These are phyloP conservation scores for Starmerella stigmatis DNA, from an alignment of 805 yeast species.

Conservation along the genomic window DNA sequence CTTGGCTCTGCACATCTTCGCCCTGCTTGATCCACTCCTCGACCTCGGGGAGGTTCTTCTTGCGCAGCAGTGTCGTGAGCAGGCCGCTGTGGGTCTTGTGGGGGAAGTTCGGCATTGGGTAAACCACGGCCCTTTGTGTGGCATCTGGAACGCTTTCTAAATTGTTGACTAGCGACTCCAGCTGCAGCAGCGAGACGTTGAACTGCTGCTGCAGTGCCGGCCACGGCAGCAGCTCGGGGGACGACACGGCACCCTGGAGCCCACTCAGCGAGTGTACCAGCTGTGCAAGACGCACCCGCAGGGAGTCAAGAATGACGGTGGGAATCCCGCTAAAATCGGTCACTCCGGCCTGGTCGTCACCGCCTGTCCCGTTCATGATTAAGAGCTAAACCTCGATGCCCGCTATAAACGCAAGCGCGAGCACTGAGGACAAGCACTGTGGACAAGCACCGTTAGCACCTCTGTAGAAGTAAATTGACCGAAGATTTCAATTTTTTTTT, in stretches of 20 bases:
- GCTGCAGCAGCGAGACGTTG: constrained; percentile 70
- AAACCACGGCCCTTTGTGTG: constrained; percentile 60
- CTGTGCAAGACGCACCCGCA: constrained; percentile 25
- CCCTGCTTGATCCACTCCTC: constrained; percentile 64
- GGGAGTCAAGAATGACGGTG: constrained; percentile 20
- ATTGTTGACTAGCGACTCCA: constrained; percentile 63
- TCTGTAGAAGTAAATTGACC: no score
- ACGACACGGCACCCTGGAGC: constrained; percentile 44
- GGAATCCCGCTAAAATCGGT: constrained; percentile 21
- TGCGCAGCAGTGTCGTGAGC: constrained; percentile 72
- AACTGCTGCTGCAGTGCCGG: constrained; percentile 74
- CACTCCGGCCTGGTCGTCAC: background rate
- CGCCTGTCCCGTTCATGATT: constrained; percentile 8
- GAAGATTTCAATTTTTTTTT: no score
- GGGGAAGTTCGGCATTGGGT: constrained; percentile 77
- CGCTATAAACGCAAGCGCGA: no score
- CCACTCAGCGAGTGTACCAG: constrained; percentile 50
- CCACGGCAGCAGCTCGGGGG: constrained; percentile 41
- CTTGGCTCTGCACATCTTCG: constrained; percentile 21
- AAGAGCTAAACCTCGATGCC: no score
- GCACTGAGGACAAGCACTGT: no score
- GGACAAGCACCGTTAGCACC: no score
- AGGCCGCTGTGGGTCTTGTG: constrained; percentile 73
- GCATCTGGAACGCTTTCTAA: constrained; percentile 50
- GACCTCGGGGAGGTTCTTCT: constrained; percentile 83